Percentiles rank a stretch among this genome's conserved stretches.
These are phyloP conservation scores for Laguncularia racemosa DNA, from an alignment of 345 rosid species.

Conservation along the genomic window DNA sequence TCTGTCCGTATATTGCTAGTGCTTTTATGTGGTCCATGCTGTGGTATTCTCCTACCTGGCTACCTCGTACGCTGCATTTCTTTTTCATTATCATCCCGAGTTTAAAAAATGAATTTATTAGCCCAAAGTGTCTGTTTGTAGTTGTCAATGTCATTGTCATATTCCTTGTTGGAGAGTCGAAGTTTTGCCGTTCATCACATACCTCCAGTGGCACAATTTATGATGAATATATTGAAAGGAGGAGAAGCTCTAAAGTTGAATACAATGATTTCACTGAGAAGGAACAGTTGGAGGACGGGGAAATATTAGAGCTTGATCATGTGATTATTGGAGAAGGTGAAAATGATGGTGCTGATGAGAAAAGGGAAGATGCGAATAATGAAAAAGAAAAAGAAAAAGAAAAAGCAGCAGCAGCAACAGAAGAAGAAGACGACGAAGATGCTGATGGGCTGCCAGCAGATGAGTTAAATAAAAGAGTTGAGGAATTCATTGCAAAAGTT, in stretches of 20 bases:
- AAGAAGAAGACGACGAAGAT: slow-evolving; percentile 15
- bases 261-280: background rate
- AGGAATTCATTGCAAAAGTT: slow-evolving; percentile 65
- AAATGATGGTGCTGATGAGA: background rate
- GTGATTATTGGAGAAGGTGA: background rate
- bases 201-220: slow-evolving; percentile 17
- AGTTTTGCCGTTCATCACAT: slow-evolving; percentile 11
- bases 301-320: slow-evolving; percentile 4
- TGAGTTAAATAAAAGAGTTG: slow-evolving; percentile 44
- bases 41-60: slow-evolving; percentile 15
- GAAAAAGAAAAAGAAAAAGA: slow-evolving; percentile 1
- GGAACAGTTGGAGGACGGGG: slow-evolving; percentile 4
- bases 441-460: slow-evolving; percentile 26
- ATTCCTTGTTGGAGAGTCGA: slow-evolving; percentile 48
- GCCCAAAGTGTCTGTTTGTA: slow-evolving; percentile 41
- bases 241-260: slow-evolving; percentile 5
- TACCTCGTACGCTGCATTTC: slow-evolving; percentile 18
- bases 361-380: background rate
- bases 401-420: background rate
- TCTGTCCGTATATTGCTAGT: slow-evolving; percentile 14
- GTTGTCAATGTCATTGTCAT: slow-evolving; percentile 42
- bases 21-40: slow-evolving; percentile 22
- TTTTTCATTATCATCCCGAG: slow-evolving; percentile 17
- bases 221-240: slow-evolving; percentile 37
- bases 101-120: slow-evolving; percentile 18